Evolutionary conservation across 768 basidiomycete species (phyloP).

Genomic region (Phaeotremella fagi): DNA sequence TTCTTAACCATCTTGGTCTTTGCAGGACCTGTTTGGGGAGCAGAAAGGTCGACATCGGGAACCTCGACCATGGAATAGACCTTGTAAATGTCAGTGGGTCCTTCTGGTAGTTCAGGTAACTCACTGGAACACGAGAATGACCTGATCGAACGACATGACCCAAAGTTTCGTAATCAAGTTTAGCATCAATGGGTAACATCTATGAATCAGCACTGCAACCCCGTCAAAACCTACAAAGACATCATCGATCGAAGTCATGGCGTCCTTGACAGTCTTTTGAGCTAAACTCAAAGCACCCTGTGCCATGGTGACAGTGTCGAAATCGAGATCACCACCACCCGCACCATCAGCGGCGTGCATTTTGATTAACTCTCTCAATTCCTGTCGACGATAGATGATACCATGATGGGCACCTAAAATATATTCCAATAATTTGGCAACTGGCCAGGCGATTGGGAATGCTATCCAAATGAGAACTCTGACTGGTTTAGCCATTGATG

Average conservation of each 20-base stretch:
- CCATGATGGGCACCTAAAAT: constrained; percentile 79
- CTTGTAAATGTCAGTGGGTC: not conserved
- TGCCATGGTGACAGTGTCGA: constrained; percentile 82
- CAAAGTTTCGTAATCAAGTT: constrained; percentile 73
- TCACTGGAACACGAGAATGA: constrained; percentile 80
- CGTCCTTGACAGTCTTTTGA: constrained; percentile 54
- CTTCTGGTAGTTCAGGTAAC: constrained; percentile 28
- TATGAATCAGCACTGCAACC: constrained; percentile 36
- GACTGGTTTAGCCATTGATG: constrained; percentile 73
- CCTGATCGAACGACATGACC: constrained; percentile 71
- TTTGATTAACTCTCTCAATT: constrained; percentile 84
- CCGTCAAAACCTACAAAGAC: constrained; percentile 21
- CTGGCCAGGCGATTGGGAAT: constrained; percentile 73
- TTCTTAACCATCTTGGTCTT: constrained; percentile 60
- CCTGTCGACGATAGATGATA: constrained; percentile 77
- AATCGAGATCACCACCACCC: constrained; percentile 78
- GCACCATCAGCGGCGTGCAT: constrained; percentile 67
- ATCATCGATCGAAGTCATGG: constrained; percentile 45
- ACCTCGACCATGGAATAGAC: constrained; percentile 58
- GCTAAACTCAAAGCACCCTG: constrained; percentile 84
- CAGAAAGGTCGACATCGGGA: constrained; percentile 49
- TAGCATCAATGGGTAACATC: constrained; percentile 81
- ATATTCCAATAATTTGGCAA: constrained; percentile 74
- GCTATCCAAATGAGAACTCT: constrained; percentile 63
- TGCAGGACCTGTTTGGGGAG: constrained; percentile 13